phyloP scores from a whole-genome alignment of 1,284 basidiomycete genomes.

The Trichosporon sp. region DNA sequence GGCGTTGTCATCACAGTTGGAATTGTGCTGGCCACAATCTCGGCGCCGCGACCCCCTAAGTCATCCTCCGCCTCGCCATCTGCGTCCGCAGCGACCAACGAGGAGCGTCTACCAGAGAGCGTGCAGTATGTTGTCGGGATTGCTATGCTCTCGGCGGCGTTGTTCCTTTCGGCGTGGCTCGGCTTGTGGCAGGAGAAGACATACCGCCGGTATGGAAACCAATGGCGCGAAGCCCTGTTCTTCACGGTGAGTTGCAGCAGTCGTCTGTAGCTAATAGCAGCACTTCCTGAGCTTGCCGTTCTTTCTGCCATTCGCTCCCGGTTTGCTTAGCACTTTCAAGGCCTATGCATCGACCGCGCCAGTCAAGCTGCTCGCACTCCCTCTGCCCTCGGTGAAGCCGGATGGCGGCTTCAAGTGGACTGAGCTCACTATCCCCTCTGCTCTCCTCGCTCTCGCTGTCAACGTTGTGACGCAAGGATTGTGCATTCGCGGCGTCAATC shows the following conservation, averaged over 20 bases:
- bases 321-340: slow-evolving; percentile 52
- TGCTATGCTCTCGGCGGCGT: slow-evolving; percentile 63
- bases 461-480: slow-evolving; percentile 82
- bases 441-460: slow-evolving; percentile 61
- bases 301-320: slow-evolving; percentile 60
- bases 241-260: slow-evolving; percentile 51
- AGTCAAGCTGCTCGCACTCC: slow-evolving; percentile 29
- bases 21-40: slow-evolving; percentile 76
- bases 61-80: background rate
- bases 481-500: slow-evolving; percentile 85
- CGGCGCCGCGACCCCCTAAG: slow-evolving; percentile 50
- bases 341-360: slow-evolving; percentile 38
- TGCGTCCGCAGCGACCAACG: background rate
- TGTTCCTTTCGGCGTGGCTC: slow-evolving; percentile 73
- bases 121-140: slow-evolving; percentile 64
- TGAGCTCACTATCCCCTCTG: slow-evolving; percentile 54
- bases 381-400: slow-evolving; percentile 17
- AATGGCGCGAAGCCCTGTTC: slow-evolving; percentile 88
- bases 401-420: slow-evolving; percentile 12
- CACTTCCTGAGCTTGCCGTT: slow-evolving; percentile 64
- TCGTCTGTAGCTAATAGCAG: slow-evolving; percentile 20
- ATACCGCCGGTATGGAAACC: slow-evolving; percentile 62
- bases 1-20: slow-evolving; percentile 75
- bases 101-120: slow-evolving; percentile 34
- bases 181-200: slow-evolving; percentile 83